Evolutionary conservation across 108 stramenopile species (phyloP).

Genomic region (Nitzschia palea): DNA sequence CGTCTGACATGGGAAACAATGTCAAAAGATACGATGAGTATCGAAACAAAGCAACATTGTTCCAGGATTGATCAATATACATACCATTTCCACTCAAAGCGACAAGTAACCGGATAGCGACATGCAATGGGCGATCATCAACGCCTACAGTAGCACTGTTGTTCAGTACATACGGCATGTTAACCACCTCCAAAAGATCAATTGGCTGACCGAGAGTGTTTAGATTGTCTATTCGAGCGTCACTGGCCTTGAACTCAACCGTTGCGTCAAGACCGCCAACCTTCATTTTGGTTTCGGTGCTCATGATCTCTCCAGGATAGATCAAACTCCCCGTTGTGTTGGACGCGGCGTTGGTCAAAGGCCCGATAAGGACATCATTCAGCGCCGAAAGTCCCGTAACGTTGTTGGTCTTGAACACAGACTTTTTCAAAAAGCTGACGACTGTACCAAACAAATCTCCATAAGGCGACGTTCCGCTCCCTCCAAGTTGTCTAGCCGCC

Average conservation of each 20-base stretch:
- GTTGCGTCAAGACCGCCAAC: slow-evolving; percentile 64
- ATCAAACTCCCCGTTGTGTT: slow-evolving; percentile 44
- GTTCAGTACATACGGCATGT: slow-evolving; percentile 49
- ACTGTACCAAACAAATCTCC: slow-evolving; percentile 53
- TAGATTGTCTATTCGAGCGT: slow-evolving; percentile 54
- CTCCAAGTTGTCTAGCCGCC: slow-evolving; percentile 39
- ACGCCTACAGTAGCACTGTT: slow-evolving; percentile 57
- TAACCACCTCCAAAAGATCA: slow-evolving; percentile 45
- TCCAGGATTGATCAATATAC: background rate
- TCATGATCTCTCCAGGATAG: slow-evolving; percentile 30
- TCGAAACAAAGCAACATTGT: background rate
- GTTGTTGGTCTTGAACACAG: slow-evolving; percentile 47
- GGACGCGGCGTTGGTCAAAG: slow-evolving; percentile 50
- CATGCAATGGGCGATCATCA: slow-evolving; percentile 38
- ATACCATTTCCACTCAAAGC: slow-evolving; percentile 51
- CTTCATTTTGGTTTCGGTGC: slow-evolving; percentile 36
- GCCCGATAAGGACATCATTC: slow-evolving; percentile 52
- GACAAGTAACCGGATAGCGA: slow-evolving; percentile 36
- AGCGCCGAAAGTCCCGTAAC: slow-evolving; percentile 49
- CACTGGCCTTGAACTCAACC: slow-evolving; percentile 45
- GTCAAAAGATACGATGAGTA: background rate
- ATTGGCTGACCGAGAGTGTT: slow-evolving; percentile 58
- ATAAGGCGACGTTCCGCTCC: slow-evolving; percentile 45
- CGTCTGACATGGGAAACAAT: background rate
- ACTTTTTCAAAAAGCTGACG: slow-evolving; percentile 32